phyloP scores from a whole-genome alignment of 2,329 filamentous ascomycete genomes.

The Polytolypa hystricis region DNA sequence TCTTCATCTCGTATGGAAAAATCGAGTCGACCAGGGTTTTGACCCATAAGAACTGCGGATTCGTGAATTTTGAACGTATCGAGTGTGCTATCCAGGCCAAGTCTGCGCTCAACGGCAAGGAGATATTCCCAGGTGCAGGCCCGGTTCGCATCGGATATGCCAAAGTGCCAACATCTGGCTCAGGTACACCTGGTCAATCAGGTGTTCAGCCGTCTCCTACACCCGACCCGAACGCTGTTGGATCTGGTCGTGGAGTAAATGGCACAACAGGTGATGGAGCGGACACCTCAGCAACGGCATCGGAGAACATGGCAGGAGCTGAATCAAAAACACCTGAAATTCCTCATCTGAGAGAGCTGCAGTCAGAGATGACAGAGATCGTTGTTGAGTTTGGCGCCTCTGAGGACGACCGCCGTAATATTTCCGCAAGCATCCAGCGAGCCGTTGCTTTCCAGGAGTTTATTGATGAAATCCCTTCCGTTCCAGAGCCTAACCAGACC shows the following conservation, averaged over 20 bases:
- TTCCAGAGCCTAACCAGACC: conserved; percentile 78
- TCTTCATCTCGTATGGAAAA: conserved; percentile 85
- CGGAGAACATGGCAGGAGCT: conserved; percentile 22
- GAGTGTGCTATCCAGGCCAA: conserved; percentile 88
- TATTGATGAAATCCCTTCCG: conserved; percentile 73
- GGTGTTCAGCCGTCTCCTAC: conserved; percentile 84
- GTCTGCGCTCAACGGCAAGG: conserved; percentile 81
- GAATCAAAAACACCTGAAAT: conserved; percentile 42
- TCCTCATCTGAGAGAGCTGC: conserved; percentile 64
- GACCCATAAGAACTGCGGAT: conserved; percentile 97
- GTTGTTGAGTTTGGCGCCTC: conserved; percentile 79
- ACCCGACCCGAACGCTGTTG: conserved; percentile 61
- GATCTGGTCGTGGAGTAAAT: conserved; percentile 11
- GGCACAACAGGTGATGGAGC: conserved; percentile 13
- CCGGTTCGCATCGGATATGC: conserved; percentile 94
- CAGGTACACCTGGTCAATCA: conserved; percentile 74
- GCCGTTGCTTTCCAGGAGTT: conserved; percentile 66
- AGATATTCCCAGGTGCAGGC: conserved; percentile 94
- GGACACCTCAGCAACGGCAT: conserved; percentile 15
- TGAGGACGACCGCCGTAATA: conserved; percentile 63
- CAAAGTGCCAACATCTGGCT: conserved; percentile 74
- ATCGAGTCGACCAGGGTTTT: conserved; percentile 87
- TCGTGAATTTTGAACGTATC: conserved; percentile 89
- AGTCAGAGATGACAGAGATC: conserved; percentile 72
- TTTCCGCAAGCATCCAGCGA: conserved; percentile 61